Evolutionary conservation across 225 moss, liverwort and hornwort genomes (phyloP), one percentile per base, ranked within the genome.

Genomic region (Takakia lepidozioides): DNA sequence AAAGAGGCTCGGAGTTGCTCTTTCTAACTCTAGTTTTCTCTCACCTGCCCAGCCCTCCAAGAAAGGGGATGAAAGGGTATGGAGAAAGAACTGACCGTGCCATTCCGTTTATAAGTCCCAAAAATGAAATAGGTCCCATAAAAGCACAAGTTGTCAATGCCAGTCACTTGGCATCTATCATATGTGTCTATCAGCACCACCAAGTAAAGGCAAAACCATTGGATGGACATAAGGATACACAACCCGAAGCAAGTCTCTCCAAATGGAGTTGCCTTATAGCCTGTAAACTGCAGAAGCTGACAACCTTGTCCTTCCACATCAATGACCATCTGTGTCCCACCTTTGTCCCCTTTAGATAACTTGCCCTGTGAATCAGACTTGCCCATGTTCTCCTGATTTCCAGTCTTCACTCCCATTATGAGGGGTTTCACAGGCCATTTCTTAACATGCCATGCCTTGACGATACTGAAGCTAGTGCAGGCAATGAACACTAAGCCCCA

Each of bases 81-180:
- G n/a, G n/a, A n/a, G n/a, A n/a, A n/a, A n/a, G n/a, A n/a, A 50
- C 35, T 10, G 45, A 86, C 85, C 67, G 64, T 69, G 41, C 70
- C 82, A 38, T 82, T 82, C 49, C 56, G 69, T 16, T 70, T 53
- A 34, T 79, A 79, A 0, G 82, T 67, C 18, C 82, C 86, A 41
- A 82, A 86, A 39, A 86, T 66, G 70, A 79, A 75, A 55, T 82
- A 67, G 23, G 64, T 72, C 26, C 86, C 86, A 47, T 59, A 79
- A 34, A 86, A 86, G 68, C 86, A 86, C 25, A 75, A 59, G 43
- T 67, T 76, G 57, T 86, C 82, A 13, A 86, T 71, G 44, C 86
- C 57, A 11, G 61, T 63, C 29, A 86, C 37, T 60, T 86, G 67
- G 25, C 86, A 86, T 24, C 45, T 42, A 44, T 66, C 62, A 37